Base-by-base conservation (phyloP, 2,329 filamentous ascomycete genomes). In the Curvularia verruculosa region DNA sequence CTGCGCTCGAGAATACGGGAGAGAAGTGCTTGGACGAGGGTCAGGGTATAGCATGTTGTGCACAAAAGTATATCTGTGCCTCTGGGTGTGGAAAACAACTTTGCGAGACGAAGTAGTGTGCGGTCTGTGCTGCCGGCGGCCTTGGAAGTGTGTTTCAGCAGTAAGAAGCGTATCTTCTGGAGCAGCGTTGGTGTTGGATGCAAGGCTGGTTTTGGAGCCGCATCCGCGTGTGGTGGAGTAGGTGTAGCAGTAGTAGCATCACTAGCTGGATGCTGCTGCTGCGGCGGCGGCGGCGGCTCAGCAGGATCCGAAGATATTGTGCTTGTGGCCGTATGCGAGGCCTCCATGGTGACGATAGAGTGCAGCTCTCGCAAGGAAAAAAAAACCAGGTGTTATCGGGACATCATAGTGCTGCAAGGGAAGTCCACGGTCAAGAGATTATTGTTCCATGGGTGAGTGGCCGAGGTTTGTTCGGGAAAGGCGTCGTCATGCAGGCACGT, bases 1-100 rank as follows among this genome's bases (percentile, higher is more conserved):
- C 69, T 73, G 10, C 59, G 58, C 15, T 67, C 60, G 41, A 81
- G 75, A 6, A 77, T 52, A n/a, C 64, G 71, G 13, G 72, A 73
- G 55, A 81, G 70, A 24, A 77, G 70, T 2, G 77, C 68, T 62
- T 75, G 72, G 8, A 79, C 53, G 56, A 82, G 72, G 19, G 73
- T 73, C 26, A 81, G 74, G 43, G 77, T 79, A 72, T 81, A 82
- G 64, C 67, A 70, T 13, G 78, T 65, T 9, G 79, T 81, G 66
- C 73, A 75, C 49, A 81, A 76, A 49, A 76, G 68, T 26, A 71
- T 68, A 61, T 81, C 78, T 49, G 74, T 75, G 60, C 76, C 76
- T 18, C 67, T 50, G 18, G 78, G 73, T 21, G 75, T 78, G 44
- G 76, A 77, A 52, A 82, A 67, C 39, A 79, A 66, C 45, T 60